Conservation (phyloP, 371 early-diverging fungal species). For the Parasitella parasitica region DNA sequence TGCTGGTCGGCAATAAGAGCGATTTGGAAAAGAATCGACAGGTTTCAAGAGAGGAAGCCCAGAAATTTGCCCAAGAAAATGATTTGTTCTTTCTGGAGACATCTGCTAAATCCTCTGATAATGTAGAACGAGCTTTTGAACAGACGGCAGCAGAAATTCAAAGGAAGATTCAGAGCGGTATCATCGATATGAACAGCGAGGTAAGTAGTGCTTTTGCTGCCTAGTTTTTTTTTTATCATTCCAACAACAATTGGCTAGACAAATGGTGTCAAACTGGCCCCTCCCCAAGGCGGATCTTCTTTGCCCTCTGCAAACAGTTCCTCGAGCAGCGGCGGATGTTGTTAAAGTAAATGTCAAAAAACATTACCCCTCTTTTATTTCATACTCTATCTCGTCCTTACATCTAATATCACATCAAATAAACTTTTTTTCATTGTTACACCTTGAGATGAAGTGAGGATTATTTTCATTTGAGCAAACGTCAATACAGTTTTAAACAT, state of each 20-base stretch:
- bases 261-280: conserved; percentile 49
- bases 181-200: conserved; percentile 46
- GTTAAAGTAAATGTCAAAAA: conserved; percentile 19
- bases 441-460: not conserved
- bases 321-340: conserved; percentile 43
- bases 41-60: conserved; percentile 88
- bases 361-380: not conserved
- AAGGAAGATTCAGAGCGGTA: conserved; percentile 45
- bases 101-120: conserved; percentile 91
- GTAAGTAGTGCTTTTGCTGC: conserved; percentile 18
- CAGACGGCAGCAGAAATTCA: conserved; percentile 46
- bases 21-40: conserved; percentile 84
- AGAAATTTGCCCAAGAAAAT: conserved; percentile 82
- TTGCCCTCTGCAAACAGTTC: conserved; percentile 47
- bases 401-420: not conserved
- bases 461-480: too few relatives aligned
- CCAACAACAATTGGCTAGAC: conserved; percentile 18
- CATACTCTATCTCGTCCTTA: not conserved
- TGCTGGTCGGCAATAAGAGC: conserved; percentile 94
- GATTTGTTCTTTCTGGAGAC: conserved; percentile 91
- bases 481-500: too few relatives aligned
- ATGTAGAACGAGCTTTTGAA: conserved; percentile 77
- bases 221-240: not conserved
- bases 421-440: not conserved
- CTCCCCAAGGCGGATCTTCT: conserved; percentile 46